Percentiles rank a stretch among this genome's conserved stretches.
phyloP scores from a whole-genome alignment of 2,329 filamentous ascomycete genomes.

The Furcasterigmium sp. region DNA sequence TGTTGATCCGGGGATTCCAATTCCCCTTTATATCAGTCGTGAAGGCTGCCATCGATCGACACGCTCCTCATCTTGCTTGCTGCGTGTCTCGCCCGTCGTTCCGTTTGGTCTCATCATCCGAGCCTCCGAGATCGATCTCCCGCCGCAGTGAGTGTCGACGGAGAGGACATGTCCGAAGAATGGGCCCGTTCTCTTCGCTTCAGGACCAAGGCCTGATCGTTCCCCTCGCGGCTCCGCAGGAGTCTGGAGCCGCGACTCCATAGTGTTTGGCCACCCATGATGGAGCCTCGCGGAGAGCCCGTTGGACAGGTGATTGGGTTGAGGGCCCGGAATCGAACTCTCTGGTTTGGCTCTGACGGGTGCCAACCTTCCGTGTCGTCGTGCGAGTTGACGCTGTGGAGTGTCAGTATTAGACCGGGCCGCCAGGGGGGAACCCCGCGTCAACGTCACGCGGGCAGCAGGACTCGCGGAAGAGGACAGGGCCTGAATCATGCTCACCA shows the following conservation, averaged over 20 bases:
- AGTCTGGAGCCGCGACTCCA: slow-evolving; percentile 2
- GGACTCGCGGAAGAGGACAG: not conserved
- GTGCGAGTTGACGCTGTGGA: not conserved
- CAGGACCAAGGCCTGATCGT: not conserved
- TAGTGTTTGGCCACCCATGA: slow-evolving; percentile 1
- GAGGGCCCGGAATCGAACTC: not conserved
- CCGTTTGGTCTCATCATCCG: not conserved
- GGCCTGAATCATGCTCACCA: too few relatives aligned
- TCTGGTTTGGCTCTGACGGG: not conserved
- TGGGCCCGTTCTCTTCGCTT: not conserved
- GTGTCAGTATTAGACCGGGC: not conserved
- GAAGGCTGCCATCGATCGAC: too few relatives aligned
- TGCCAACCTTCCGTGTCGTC: not conserved
- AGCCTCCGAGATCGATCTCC: not conserved
- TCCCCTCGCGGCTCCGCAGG: not conserved
- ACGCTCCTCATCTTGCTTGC: too few relatives aligned
- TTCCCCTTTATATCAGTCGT: slow-evolving; percentile 2
- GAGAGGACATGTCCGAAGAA: not conserved
- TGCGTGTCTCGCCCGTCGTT: not conserved
- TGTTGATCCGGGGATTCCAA: not conserved
- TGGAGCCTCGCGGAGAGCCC: not conserved
- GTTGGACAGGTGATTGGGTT: not conserved
- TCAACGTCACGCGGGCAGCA: not conserved
- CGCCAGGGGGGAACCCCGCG: not conserved
- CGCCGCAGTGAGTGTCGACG: not conserved